phyloP scores from a whole-genome alignment of 495 filamentous ascomycete species.

The Astrocystis sublimbata region DNA sequence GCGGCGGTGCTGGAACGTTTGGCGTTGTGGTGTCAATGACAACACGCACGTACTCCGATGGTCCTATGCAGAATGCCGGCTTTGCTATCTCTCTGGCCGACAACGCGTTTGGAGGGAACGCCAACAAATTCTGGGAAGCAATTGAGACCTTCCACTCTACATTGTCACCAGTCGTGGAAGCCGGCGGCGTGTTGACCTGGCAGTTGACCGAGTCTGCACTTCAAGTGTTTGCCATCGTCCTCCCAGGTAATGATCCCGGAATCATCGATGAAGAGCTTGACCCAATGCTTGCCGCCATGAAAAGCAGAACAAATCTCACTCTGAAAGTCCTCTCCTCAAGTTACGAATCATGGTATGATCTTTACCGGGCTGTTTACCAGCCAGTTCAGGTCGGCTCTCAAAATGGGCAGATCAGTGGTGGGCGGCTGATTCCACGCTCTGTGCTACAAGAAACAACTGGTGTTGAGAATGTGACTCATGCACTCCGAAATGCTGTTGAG shows the following conservation, averaged over 20 bases:
- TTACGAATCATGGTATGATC: no score
- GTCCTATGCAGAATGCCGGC: conserved; percentile 23
- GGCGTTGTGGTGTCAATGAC: conserved; percentile 54
- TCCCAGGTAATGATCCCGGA: neutral
- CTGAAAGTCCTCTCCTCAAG: no score
- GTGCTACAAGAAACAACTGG: neutral
- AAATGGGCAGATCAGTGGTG: neutral
- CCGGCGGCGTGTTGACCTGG: neutral
- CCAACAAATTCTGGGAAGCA: neutral
- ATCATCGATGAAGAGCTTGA: neutral
- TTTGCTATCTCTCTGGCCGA: neutral
- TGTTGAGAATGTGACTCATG: neutral
- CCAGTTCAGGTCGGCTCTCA: no score
- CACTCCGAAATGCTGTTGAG: neutral
- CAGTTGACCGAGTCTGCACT: neutral
- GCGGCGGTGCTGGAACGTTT: conserved; percentile 58
- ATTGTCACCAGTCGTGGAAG: neutral
- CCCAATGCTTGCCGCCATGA: neutral
- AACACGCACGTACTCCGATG: conserved; percentile 39
- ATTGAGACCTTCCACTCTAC: neutral
- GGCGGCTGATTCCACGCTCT: neutral
- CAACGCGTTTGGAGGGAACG: neutral
- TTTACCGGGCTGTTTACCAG: no score
- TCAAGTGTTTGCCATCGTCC: neutral
- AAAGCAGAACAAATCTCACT: neutral